phyloP scores from a whole-genome alignment of 768 basidiomycete species.

The Russula vinacea region DNA sequence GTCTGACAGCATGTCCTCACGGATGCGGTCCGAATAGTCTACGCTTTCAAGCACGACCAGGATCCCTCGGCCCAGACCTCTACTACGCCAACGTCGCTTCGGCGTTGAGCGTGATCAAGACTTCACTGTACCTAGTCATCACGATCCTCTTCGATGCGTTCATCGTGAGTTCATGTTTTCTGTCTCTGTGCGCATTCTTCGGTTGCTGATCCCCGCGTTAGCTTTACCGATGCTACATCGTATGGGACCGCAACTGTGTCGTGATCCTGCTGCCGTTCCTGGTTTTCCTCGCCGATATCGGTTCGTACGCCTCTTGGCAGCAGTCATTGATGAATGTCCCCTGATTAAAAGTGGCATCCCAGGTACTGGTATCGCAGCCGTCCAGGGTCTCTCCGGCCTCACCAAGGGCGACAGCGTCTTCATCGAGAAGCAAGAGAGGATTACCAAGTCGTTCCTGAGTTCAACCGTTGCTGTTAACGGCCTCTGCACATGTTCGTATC shows the following conservation, averaged over 20 bases:
- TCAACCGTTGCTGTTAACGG: conserved; percentile 33
- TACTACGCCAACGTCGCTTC: conserved; percentile 32
- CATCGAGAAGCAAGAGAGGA: conserved; percentile 28
- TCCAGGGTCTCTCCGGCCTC: conserved; percentile 29
- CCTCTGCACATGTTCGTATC: conserved; percentile 34
- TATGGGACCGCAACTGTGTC: conserved; percentile 32
- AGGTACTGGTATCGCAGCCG: conserved; percentile 32
- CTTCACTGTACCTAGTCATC: conserved; percentile 30
- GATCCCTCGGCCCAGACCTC: conserved; percentile 23
- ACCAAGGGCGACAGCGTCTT: conserved; percentile 32
- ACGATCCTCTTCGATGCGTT: conserved; percentile 35
- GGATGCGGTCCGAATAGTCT: conserved; percentile 32
- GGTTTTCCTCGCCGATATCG: conserved; percentile 35
- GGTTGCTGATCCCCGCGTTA: conserved; percentile 3
- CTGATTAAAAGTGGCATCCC: not conserved
- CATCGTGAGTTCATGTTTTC: conserved; percentile 30
- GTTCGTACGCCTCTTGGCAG: conserved; percentile 21
- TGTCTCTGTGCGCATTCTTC: not conserved
- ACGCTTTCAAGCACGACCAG: conserved; percentile 31
- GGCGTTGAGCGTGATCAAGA: conserved; percentile 33
- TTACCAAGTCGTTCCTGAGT: conserved; percentile 33
- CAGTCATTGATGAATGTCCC: not conserved
- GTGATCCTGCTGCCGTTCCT: conserved; percentile 31
- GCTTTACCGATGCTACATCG: conserved; percentile 33
- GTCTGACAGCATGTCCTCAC: conserved; percentile 32